Evolutionary conservation across 148 eudicot species (phyloP).

Genomic region (Silene latifolia): DNA sequence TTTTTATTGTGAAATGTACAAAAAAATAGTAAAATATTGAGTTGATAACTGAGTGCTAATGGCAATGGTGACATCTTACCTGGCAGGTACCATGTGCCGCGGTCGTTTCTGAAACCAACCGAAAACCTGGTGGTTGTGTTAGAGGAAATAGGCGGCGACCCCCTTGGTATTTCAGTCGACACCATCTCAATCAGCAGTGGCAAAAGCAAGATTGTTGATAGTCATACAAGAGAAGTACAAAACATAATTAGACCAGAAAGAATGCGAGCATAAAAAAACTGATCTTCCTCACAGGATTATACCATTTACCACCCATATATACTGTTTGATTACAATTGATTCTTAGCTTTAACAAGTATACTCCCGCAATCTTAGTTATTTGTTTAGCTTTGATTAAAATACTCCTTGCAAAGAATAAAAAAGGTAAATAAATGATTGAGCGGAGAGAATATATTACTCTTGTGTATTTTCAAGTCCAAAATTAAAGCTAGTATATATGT

Average conservation of each 20-base stretch:
- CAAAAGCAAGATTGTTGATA: slow-evolving; percentile 10
- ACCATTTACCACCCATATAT: neutral
- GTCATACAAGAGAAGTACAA: slow-evolving; percentile 2
- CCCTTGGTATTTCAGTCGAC: slow-evolving; percentile 33
- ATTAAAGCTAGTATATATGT: neutral
- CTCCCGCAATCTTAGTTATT: too few species aligned
- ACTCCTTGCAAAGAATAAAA: too few species aligned
- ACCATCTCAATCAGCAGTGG: slow-evolving; percentile 30
- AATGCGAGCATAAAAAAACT: slow-evolving; percentile 13
- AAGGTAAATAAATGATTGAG: too few species aligned
- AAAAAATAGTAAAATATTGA: neutral
- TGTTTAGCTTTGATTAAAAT: too few species aligned
- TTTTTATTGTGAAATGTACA: neutral
- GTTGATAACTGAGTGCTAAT: neutral
- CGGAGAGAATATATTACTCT: neutral
- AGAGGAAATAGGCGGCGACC: slow-evolving; percentile 40
- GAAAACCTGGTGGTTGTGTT: slow-evolving; percentile 34
- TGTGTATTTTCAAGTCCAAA: neutral
- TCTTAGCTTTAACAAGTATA: neutral
- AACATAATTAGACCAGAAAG: slow-evolving; percentile 17
- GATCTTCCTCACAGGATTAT: neutral
- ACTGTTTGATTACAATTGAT: neutral
- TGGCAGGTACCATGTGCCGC: slow-evolving; percentile 39
- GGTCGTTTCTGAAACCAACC: slow-evolving; percentile 32
- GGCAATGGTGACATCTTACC: neutral